These are phyloP conservation scores for Kentomonas sorsogonicus DNA, from an alignment of 208 protist species.

Conservation along the genomic window DNA sequence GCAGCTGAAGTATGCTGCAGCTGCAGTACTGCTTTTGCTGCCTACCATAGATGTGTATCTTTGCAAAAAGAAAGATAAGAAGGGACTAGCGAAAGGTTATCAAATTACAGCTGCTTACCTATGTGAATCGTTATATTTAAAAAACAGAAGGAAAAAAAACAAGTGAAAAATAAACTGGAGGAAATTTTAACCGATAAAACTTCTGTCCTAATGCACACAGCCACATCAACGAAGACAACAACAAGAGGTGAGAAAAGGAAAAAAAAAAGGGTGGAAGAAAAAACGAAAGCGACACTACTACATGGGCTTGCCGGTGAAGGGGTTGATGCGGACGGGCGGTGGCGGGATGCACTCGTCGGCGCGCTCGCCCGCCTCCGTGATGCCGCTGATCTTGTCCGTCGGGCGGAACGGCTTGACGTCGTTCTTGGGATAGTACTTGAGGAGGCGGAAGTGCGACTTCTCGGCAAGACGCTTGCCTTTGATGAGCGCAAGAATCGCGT, in stretches of 20 bases:
- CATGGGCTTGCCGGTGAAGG: constrained; percentile 44
- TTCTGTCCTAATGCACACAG: not conserved
- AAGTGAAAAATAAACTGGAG: not conserved
- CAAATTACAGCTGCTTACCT: not conserved
- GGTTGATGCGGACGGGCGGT: constrained; percentile 79
- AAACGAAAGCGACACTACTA: constrained; percentile 5
- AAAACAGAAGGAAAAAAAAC: constrained; percentile 1
- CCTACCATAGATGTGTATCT: too few relatives aligned
- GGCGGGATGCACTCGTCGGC: constrained; percentile 37
- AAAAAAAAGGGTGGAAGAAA: not conserved
- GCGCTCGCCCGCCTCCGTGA: constrained; percentile 76
- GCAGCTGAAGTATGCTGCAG: too few relatives aligned
- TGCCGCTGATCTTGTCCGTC: constrained; percentile 83
- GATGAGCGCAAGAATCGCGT: constrained; percentile 36
- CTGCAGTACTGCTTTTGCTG: too few relatives aligned
- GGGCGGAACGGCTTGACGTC: constrained; percentile 71
- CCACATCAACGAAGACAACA: not conserved
- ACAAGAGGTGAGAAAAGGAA: constrained; percentile 12
- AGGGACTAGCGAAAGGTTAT: not conserved
- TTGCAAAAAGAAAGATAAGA: too few relatives aligned
- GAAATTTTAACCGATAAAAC: not conserved
- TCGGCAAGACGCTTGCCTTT: constrained; percentile 62
- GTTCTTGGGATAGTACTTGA: constrained; percentile 88
- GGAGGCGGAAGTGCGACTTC: constrained; percentile 65
- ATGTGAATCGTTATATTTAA: not conserved